phyloP scores from a whole-genome alignment of 495 filamentous ascomycete species.

The Mytilinidion resinicola region DNA sequence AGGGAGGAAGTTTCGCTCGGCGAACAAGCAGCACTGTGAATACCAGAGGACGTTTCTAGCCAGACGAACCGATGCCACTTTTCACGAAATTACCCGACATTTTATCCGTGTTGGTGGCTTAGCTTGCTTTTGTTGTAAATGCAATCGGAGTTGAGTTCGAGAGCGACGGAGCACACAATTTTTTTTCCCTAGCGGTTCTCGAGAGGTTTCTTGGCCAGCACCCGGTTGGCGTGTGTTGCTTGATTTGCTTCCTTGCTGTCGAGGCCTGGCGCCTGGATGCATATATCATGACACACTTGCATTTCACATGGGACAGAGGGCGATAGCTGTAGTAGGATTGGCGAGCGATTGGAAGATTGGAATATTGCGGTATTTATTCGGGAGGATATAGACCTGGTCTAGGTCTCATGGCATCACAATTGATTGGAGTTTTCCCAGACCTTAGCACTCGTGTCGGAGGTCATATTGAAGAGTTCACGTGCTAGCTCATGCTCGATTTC shows the following conservation, averaged over 20 bases:
- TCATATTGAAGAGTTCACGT: no score
- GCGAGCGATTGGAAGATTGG: neutral
- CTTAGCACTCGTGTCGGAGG: no score
- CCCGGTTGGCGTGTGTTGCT: neutral
- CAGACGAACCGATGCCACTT: no score
- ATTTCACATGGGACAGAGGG: neutral
- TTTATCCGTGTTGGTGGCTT: no score
- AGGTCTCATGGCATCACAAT: no score
- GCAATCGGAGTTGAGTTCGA: neutral
- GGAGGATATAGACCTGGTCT: neutral
- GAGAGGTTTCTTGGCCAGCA: neutral
- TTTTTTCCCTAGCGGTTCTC: neutral
- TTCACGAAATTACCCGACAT: no score
- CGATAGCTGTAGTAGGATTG: neutral
- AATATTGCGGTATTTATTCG: neutral
- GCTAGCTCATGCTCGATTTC: no score
- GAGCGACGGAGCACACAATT: neutral
- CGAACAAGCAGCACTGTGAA: no score
- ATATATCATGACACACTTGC: neutral
- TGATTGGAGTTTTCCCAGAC: no score
- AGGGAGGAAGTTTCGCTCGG: no score
- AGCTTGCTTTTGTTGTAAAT: neutral
- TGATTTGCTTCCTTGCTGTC: neutral
- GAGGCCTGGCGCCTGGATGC: constrained; percentile 2
- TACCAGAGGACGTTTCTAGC: no score